phyloP scores from a whole-genome alignment of 2,329 filamentous ascomycete genomes.

The Botrytis byssoidea region DNA sequence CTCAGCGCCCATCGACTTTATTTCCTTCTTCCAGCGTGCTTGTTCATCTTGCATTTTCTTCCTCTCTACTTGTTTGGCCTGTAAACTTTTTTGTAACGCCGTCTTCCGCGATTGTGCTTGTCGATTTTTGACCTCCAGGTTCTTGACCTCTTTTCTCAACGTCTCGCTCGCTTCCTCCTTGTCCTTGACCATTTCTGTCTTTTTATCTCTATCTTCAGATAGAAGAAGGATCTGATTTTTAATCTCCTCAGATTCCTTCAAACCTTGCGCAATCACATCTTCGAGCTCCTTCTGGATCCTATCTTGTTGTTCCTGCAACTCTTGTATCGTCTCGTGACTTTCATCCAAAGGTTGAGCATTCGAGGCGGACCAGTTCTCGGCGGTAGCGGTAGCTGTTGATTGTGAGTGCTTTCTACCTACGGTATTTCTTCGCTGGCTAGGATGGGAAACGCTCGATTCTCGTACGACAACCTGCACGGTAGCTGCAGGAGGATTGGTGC shows the following conservation, averaged over 20 bases:
- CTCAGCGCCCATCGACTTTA: conserved; percentile 58
- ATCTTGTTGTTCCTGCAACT: conserved; percentile 80
- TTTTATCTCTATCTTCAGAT: conserved; percentile 73
- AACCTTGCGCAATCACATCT: conserved; percentile 67
- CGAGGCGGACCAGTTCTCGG: conserved; percentile 32
- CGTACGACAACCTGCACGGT: conserved; percentile 57
- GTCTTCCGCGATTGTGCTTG: conserved; percentile 74
- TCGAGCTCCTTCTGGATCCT: conserved; percentile 79
- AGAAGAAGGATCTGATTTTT: conserved; percentile 65
- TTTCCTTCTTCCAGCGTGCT: conserved; percentile 64
- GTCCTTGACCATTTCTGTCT: conserved; percentile 76
- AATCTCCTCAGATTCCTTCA: conserved; percentile 70
- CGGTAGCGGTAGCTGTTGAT: conserved; percentile 50
- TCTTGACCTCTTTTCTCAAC: conserved; percentile 75
- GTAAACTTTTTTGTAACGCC: conserved; percentile 71
- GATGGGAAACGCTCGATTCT: conserved; percentile 59
- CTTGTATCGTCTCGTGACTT: conserved; percentile 66
- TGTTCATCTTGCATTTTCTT: conserved; percentile 70
- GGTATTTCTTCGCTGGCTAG: conserved; percentile 61
- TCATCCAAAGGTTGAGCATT: conserved; percentile 49
- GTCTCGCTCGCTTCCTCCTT: conserved; percentile 89
- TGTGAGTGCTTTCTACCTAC: conserved; percentile 67
- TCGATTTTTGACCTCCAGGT: conserved; percentile 77
- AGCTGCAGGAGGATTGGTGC: conserved; percentile 60
- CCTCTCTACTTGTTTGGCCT: conserved; percentile 67